Evolutionary conservation across 768 basidiomycete species (phyloP).

Genomic region (Scleroderma citrinum): DNA sequence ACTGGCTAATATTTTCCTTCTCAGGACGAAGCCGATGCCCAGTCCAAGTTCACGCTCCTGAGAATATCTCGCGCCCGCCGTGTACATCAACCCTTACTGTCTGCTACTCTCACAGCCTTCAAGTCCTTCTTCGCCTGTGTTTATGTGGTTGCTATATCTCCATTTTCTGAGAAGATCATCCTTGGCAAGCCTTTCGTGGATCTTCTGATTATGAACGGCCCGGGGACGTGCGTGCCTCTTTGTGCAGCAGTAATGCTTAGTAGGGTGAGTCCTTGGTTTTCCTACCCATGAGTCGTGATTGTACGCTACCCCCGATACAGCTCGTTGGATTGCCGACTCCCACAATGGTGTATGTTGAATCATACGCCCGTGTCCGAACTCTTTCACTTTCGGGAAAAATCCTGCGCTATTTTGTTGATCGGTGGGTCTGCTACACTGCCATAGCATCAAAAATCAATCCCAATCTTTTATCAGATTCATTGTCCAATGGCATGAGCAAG

Average conservation of each 20-base stretch:
- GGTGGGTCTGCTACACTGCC: conserved; percentile 68
- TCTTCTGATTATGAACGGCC: conserved; percentile 85
- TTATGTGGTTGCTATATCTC: conserved; percentile 52
- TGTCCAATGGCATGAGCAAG: conserved; percentile 76
- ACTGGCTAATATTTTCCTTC: conserved; percentile 7
- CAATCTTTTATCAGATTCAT: conserved; percentile 52
- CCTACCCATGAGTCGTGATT: neutral
- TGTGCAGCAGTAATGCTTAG: conserved; percentile 66
- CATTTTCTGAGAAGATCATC: conserved; percentile 30
- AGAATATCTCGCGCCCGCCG: conserved; percentile 81
- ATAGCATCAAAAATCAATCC: conserved; percentile 9
- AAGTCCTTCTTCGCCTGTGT: conserved; percentile 57
- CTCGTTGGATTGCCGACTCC: conserved; percentile 71
- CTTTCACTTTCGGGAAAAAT: conserved; percentile 84
- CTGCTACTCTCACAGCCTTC: conserved; percentile 60
- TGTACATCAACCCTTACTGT: conserved; percentile 75
- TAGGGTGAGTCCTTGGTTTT: conserved; percentile 44
- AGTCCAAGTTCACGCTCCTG: conserved; percentile 42
- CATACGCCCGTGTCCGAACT: conserved; percentile 79
- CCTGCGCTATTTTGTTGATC: conserved; percentile 75
- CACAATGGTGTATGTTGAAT: conserved; percentile 81
- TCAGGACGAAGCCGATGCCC: conserved; percentile 2
- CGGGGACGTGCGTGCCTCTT: conserved; percentile 86
- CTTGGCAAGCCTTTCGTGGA: conserved; percentile 48
- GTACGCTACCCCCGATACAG: conserved; percentile 34